phyloP scores from a whole-genome alignment of 1,284 basidiomycete species.

The Taiwanofungus camphoratus region DNA sequence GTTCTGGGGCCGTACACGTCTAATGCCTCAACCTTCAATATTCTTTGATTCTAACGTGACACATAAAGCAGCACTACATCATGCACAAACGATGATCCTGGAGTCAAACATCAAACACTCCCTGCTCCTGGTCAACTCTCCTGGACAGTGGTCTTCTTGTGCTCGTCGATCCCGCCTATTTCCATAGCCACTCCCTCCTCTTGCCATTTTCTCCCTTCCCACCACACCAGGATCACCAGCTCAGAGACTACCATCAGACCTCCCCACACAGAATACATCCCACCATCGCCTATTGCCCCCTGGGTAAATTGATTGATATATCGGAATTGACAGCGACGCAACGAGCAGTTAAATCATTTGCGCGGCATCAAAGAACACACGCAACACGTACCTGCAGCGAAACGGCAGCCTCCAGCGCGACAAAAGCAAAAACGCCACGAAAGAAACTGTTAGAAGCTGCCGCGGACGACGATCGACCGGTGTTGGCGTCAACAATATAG shows the following conservation, averaged over 20 bases:
- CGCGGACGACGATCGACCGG: slow-evolving; percentile 65
- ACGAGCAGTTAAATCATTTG: neutral
- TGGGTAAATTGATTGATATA: slow-evolving; percentile 16
- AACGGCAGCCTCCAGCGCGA: slow-evolving; percentile 64
- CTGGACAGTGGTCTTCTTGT: too few relatives aligned
- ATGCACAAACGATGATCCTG: too few relatives aligned
- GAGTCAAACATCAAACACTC: too few relatives aligned
- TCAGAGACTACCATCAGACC: slow-evolving; percentile 51
- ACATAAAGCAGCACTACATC: too few relatives aligned
- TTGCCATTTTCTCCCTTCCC: slow-evolving; percentile 38
- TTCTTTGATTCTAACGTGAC: too few relatives aligned
- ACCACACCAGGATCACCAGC: slow-evolving; percentile 46
- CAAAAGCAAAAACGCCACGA: slow-evolving; percentile 64
- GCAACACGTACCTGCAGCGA: slow-evolving; percentile 49
- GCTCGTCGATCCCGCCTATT: too few relatives aligned
- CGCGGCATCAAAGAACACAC: neutral
- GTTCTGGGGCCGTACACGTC: too few relatives aligned
- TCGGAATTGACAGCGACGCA: neutral
- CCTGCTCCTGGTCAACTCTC: too few relatives aligned
- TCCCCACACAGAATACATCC: slow-evolving; percentile 71
- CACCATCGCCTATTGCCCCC: slow-evolving; percentile 59
- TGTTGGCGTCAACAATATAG: slow-evolving; percentile 75
- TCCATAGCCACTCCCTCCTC: slow-evolving; percentile 17
- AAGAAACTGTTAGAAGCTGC: slow-evolving; percentile 69
- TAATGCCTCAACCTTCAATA: too few relatives aligned